Percentiles rank a stretch among this genome's conserved stretches.
phyloP scores from a whole-genome alignment of 208 protist genomes.

The Acanthamoeba quina region DNA sequence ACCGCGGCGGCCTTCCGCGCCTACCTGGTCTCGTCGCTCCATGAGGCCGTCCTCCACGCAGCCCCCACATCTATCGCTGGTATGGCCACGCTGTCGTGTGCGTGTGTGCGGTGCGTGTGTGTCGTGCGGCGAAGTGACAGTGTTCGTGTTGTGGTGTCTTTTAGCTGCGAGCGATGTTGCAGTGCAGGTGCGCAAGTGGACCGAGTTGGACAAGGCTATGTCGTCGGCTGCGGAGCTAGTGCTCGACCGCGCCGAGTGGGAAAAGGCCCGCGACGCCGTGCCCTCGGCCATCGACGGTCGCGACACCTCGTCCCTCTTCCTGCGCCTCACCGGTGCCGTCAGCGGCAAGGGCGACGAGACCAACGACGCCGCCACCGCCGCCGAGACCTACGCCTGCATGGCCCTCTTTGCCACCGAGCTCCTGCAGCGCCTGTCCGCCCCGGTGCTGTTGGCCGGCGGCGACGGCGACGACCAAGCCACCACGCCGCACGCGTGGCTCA shows the following conservation, averaged over 20 bases:
- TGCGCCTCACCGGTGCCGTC: constrained; percentile 9
- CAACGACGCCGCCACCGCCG: neutral
- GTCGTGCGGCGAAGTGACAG: neutral
- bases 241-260: constrained; percentile 8
- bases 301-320: constrained; percentile 32
- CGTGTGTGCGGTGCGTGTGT: too few species aligned
- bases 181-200: neutral
- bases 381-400: constrained; percentile 3
- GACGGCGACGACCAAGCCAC: neutral
- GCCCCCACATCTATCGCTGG: neutral
- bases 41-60: constrained; percentile 16
- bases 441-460: neutral
- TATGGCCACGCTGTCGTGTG: neutral
- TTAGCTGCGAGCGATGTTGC: constrained; percentile 4
- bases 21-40: neutral
- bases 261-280: constrained; percentile 15
- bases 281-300: neutral
- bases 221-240: neutral
- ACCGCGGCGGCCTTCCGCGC: neutral
- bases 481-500: neutral
- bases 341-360: neutral
- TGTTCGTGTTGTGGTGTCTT: neutral
- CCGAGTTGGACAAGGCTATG: neutral
- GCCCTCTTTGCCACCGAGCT: constrained; percentile 55
- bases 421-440: neutral